Percentiles rank a stretch among this genome's conserved stretches.
These are phyloP conservation scores for Ulota crispa DNA, from an alignment of 225 moss, liverwort and hornwort species.

Conservation along the genomic window DNA sequence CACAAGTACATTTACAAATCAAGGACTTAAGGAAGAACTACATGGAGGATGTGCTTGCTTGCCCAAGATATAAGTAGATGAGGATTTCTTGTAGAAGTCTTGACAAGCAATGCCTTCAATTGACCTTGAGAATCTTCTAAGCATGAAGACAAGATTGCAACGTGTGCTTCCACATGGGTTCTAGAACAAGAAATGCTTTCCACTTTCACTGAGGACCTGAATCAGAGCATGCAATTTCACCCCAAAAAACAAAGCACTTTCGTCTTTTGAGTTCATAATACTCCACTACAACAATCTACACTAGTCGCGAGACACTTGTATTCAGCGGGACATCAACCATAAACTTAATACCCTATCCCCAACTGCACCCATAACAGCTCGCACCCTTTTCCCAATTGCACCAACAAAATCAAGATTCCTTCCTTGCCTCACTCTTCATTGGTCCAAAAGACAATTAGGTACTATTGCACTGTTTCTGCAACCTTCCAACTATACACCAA, in stretches of 20 bases:
- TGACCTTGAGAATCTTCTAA: conserved; percentile 41
- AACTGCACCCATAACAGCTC: neutral
- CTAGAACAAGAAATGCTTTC: conserved; percentile 32
- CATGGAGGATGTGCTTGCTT: conserved; percentile 15
- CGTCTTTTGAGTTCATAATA: neutral
- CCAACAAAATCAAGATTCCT: neutral
- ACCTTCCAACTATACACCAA: too few species aligned
- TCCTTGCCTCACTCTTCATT: neutral
- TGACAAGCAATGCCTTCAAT: conserved; percentile 35
- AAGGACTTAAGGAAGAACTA: neutral
- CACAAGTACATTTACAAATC: neutral
- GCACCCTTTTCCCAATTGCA: neutral
- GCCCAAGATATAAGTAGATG: conserved; percentile 27
- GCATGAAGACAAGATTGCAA: conserved; percentile 32
- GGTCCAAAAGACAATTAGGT: neutral
- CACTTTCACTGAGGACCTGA: conserved; percentile 7
- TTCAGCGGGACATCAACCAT: neutral
- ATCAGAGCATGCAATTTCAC: conserved; percentile 10
- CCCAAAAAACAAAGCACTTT: neutral
- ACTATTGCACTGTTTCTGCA: neutral
- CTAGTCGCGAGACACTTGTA: neutral
- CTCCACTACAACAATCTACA: neutral
- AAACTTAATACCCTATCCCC: neutral
- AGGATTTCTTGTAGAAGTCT: conserved; percentile 28
- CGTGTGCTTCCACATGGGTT: conserved; percentile 44